Evolutionary conservation across 148 eudicot genomes (phyloP), one percentile per base, ranked within the genome.

Genomic region (Mesembryanthemum crystallinum): DNA sequence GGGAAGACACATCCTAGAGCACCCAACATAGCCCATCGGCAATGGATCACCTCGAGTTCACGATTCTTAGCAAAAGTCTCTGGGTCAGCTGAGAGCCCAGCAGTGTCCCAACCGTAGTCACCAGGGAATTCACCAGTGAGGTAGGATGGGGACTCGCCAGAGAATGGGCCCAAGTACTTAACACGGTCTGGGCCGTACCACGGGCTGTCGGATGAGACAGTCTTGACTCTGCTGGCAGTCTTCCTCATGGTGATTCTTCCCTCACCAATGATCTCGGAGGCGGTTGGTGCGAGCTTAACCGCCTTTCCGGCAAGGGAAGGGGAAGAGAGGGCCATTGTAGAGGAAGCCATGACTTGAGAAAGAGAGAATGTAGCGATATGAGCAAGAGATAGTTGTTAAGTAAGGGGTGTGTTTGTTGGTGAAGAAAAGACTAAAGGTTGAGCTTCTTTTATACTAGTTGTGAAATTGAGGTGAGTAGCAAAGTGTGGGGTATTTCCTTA

Each of bases 161-260:
- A 80, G 77, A 83, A 77, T 65, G 86, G 86, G 60, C 86, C 86
- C 73, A 83, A 78, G 81, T 83, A 83, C 86, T 77, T 77, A 30
- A 83, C 86, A 21, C 86, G 73, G 81, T 83, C 86, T 0, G 86
- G 83, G 32, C 83, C 86, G 74, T 83, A 83, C 86, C 86, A 83
- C 39, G 86, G 83, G 82, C 86, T 83, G 1, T 79, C 73, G 0
- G 86, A 84, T 70, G 84, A 64, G 0, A 76, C 77, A 4, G 52
- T 72, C 69, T 80, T 80, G 39, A 72, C 64, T 73, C 71, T 82
- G 9, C 59, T 80, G 10, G 74, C 85, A 0, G 81, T 21, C 49
- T 81, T 83, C 62, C 86, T 80, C 86, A 80, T 80, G 57, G 71
- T 58, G 66, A 83, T 42, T 18, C 86, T 67, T 45, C 82, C 77